Evolutionary conservation across 1,284 basidiomycete species (phyloP).

Genomic region (Puccinia novopanici): DNA sequence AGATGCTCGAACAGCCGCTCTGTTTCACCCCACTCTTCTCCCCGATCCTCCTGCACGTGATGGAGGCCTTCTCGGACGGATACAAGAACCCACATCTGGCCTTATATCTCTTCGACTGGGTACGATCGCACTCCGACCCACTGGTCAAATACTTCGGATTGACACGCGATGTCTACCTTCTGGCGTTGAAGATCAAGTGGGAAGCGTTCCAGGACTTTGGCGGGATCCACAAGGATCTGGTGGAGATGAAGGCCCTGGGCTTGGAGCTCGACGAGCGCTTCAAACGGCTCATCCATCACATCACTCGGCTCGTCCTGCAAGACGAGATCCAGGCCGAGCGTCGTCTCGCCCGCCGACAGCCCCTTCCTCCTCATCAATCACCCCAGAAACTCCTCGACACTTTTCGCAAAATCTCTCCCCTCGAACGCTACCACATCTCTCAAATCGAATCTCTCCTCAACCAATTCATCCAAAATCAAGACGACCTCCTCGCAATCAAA

Average conservation of each 20-base stretch:
- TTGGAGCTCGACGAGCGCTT: conserved; percentile 24
- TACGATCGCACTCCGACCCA: conserved; percentile 16
- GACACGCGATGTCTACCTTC: conserved; percentile 20
- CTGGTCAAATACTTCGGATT: conserved; percentile 38
- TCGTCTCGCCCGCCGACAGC: neutral
- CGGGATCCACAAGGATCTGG: conserved; percentile 20
- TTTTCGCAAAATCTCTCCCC: neutral
- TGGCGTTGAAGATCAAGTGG: conserved; percentile 10
- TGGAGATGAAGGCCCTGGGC: conserved; percentile 42
- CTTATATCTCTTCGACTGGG: conserved; percentile 35
- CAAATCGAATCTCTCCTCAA: conserved; percentile 29
- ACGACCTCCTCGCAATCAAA: neutral
- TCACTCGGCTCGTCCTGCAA: conserved; percentile 16
- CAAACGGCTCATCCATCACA: neutral
- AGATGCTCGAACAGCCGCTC: conserved; percentile 6
- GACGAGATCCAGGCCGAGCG: conserved; percentile 37
- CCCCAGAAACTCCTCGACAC: neutral
- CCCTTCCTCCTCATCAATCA: neutral
- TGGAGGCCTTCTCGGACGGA: conserved; percentile 5
- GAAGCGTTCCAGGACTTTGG: neutral
- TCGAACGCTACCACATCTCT: conserved; percentile 12
- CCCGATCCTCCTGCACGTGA: conserved; percentile 21
- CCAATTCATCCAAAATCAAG: conserved; percentile 30
- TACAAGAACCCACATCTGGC: conserved; percentile 22
- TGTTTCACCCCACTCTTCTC: conserved; percentile 35